These are phyloP conservation scores for Zygotorulaspora danielsina DNA, from an alignment of 805 yeast genomes.

Conservation along the genomic window DNA sequence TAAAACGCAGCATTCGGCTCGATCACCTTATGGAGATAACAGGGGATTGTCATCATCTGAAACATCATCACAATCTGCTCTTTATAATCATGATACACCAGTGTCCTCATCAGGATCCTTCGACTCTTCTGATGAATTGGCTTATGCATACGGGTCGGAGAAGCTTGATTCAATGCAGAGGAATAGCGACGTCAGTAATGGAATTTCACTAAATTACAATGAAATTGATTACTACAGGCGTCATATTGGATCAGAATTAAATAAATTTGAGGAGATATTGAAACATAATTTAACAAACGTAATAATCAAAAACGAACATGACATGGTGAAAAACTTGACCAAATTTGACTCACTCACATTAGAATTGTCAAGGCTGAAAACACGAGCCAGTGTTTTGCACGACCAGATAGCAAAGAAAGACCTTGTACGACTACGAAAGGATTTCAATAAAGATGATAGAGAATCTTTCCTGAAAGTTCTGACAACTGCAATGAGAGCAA, in stretches of 20 bases:
- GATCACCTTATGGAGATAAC: conserved; percentile 5
- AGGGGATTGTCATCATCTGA: conserved; percentile 11
- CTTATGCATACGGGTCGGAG: conserved; percentile 10
- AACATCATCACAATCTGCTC: conserved; percentile 10
- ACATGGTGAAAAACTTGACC: conserved; percentile 28
- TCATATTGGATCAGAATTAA: conserved; percentile 24
- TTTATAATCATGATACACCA: conserved; percentile 5
- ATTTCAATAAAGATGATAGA: conserved; percentile 27
- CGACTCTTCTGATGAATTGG: conserved; percentile 13
- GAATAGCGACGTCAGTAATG: conserved; percentile 5
- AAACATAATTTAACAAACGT: conserved; percentile 22
- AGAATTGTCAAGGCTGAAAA: conserved; percentile 31
- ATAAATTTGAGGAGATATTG: conserved; percentile 25
- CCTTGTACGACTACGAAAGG: conserved; percentile 27
- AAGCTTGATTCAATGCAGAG: conserved; percentile 4
- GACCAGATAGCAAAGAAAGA: conserved; percentile 30
- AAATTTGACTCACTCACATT: conserved; percentile 25
- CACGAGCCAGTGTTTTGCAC: conserved; percentile 23
- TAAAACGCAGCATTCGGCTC: conserved; percentile 2
- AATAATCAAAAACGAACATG: conserved; percentile 29
- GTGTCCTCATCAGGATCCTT: conserved; percentile 12
- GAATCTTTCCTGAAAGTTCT: conserved; percentile 27
- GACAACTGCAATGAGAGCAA: conserved; percentile 12
- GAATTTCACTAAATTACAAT: conserved; percentile 16
- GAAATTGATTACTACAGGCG: conserved; percentile 24